phyloP scores from a whole-genome alignment of 306 rosid genomes.

The Albizia julibrissin region DNA sequence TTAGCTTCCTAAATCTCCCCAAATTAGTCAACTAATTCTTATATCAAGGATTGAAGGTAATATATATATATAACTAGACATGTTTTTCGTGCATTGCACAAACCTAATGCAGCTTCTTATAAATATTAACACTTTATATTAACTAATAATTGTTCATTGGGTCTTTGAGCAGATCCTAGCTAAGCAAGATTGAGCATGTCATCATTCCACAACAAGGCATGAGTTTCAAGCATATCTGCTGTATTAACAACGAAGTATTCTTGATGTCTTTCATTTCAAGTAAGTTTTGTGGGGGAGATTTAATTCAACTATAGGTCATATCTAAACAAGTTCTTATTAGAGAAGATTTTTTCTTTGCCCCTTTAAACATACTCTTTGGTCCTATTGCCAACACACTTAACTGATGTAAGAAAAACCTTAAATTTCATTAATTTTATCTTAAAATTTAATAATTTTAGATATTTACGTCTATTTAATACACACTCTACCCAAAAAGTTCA shows the following conservation, averaged over 20 bases:
- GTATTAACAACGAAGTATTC: not conserved
- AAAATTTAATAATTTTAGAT: too few species aligned
- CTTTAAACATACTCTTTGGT: too few species aligned
- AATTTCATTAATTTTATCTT: too few species aligned
- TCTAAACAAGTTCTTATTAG: conserved; percentile 10
- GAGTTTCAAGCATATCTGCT: not conserved
- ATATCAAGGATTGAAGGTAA: too few species aligned
- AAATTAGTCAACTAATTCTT: too few species aligned
- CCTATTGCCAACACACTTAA: too few species aligned
- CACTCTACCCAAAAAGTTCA: too few species aligned
- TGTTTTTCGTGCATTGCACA: not conserved
- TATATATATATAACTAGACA: not conserved
- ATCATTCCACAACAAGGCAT: not conserved
- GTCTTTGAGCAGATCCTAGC: not conserved
- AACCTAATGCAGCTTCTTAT: not conserved
- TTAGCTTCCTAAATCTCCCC: too few species aligned
- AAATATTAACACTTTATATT: too few species aligned
- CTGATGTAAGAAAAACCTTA: too few species aligned
- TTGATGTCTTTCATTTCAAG: not conserved
- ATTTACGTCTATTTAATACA: too few species aligned
- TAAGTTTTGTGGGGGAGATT: conserved; percentile 1
- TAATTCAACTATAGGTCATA: not conserved
- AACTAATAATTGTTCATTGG: not conserved
- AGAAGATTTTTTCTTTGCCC: not conserved
- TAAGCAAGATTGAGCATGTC: not conserved